Base-by-base conservation (phyloP, 306 rosid genomes). In the Prunus armeniaca region DNA sequence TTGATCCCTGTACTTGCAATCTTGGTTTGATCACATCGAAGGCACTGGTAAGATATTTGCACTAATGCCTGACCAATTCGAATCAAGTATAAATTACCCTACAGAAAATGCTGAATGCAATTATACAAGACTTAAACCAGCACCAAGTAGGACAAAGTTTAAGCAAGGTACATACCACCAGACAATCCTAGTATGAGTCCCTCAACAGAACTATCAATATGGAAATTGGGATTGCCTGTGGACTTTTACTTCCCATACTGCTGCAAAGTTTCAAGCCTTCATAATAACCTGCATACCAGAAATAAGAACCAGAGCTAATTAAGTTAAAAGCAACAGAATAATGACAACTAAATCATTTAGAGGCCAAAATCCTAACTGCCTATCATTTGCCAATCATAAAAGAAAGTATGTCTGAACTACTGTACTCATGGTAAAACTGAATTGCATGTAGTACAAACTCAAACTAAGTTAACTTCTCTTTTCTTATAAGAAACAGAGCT, bases 1-100 rank as follows among this genome's bases (percentile, higher is more conserved):
- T 80, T 30, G 96, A 86, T 79, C 96, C 95, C 77, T 91, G 96
- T 61, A 93, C 95, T 85, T 93, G 98, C 82, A 93, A 70, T 81
- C 96, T 86, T 72, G 98, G 91, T 87, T 93, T 91, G 81, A 90
- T 77, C 32, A 89, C 96, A 81, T 93, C 98, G 80, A 93, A 78
- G 72, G 98, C 95, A 79, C 96, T 91, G 49, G 98, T 91, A 70
- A 93, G 93, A 82, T 89, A 93, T 28, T 34, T 6, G 93, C 92
- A 30, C 98, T 86, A 60, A 89, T 83, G 74, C 96, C 96, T 93
- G 88, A 67, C 83, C 20, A 77, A 74, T 65, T 30, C 56, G 60
- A 73, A 50, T 51, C 41, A 79, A 52, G 56, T 52, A 78, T 55
- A 76, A 65, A 66, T 25, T 24, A 60, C 67, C 52, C 74, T 79